These are phyloP conservation scores for Apiospora saccharicola DNA, from an alignment of 2,329 filamentous ascomycete species.

Conservation along the genomic window DNA sequence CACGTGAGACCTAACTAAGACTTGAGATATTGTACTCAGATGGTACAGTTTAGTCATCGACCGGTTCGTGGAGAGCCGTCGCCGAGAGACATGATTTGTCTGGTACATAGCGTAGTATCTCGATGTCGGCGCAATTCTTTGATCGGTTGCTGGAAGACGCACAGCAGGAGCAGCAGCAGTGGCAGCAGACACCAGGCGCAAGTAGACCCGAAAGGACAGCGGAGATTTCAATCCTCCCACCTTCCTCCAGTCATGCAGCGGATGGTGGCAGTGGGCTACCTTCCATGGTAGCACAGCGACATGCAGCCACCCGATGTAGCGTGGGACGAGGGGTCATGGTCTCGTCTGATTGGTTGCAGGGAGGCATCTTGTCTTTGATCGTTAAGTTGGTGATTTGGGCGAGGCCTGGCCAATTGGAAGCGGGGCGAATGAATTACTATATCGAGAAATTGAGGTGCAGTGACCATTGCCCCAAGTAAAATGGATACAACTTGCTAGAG, in stretches of 20 bases:
- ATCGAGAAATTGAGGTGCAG: background rate
- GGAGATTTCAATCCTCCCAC: conserved; percentile 12
- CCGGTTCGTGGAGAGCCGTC: background rate
- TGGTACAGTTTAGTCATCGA: background rate
- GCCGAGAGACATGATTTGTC: background rate
- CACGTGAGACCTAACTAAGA: background rate
- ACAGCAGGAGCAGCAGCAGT: background rate
- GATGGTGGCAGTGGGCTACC: background rate
- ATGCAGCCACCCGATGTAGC: background rate
- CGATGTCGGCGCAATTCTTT: conserved; percentile 1
- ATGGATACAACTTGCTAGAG: background rate
- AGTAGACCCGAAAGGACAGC: conserved; percentile 14
- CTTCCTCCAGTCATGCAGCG: conserved; percentile 11
- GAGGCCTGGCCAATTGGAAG: background rate
- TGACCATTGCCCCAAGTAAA: conserved; percentile 8
- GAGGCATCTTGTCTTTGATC: background rate
- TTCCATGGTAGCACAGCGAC: background rate
- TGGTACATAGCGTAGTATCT: background rate
- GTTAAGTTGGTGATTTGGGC: background rate
- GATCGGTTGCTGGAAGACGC: background rate
- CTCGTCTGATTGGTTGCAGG: background rate
- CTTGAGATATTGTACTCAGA: background rate
- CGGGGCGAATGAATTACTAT: background rate
- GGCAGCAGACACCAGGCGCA: background rate
- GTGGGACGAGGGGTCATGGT: background rate